phyloP scores from a whole-genome alignment of 495 filamentous ascomycete genomes.

The Pyrenula aspistea region DNA sequence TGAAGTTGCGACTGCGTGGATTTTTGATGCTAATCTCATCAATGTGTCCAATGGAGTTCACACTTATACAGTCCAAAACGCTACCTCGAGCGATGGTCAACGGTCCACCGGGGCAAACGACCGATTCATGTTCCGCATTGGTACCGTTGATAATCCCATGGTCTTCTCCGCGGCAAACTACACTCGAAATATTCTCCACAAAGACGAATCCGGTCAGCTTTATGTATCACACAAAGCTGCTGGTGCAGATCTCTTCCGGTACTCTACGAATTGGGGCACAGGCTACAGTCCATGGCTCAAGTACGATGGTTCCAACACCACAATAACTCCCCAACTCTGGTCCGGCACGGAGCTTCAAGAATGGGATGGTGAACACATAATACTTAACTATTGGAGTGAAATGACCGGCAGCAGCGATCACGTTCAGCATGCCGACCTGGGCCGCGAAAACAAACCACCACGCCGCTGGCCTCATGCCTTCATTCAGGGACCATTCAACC shows the following conservation, averaged over 20 bases:
- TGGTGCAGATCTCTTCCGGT: conserved; percentile 47
- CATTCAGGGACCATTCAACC: conserved; percentile 48
- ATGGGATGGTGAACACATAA: conserved; percentile 50
- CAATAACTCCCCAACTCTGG: conserved; percentile 28
- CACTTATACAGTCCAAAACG: conserved; percentile 28
- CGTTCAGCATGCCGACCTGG: conserved; percentile 44
- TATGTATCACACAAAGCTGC: conserved; percentile 42
- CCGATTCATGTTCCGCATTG: conserved; percentile 45
- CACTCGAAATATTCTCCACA: conserved; percentile 31
- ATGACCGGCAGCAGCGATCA: conserved; percentile 45
- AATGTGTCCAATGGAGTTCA: conserved; percentile 38
- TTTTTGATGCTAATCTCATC: conserved; percentile 21
- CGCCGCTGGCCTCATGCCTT: conserved; percentile 49
- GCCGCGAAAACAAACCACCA: conserved; percentile 14
- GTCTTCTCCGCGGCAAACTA: conserved; percentile 49
- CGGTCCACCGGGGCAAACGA: conserved; percentile 32
- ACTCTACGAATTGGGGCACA: conserved; percentile 40
- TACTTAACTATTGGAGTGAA: conserved; percentile 51
- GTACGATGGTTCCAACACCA: conserved; percentile 31
- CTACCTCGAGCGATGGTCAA: conserved; percentile 15
- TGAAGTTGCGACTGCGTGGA: conserved; percentile 26
- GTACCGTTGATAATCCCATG: conserved; percentile 45
- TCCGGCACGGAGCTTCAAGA: conserved; percentile 37
- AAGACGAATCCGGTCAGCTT: conserved; percentile 17
- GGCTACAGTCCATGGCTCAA: conserved; percentile 40